These are phyloP conservation scores for Citrullus colocynthis DNA, from an alignment of 306 rosid species.

Conservation along the genomic window DNA sequence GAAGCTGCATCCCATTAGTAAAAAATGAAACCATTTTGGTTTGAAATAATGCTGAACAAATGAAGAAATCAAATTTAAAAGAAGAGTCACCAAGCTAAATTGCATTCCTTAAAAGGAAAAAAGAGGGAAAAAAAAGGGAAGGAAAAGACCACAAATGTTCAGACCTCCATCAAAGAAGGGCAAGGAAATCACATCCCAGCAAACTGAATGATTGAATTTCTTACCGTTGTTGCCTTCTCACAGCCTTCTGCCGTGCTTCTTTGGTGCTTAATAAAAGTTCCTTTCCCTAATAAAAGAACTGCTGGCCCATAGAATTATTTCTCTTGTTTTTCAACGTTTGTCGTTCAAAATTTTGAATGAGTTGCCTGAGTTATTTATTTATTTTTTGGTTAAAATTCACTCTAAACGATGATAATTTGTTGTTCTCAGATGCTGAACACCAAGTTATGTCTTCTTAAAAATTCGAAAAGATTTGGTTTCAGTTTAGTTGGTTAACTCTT, in stretches of 20 bases:
- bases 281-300: not conserved
- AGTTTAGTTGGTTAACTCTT: not conserved
- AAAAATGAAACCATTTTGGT: not conserved
- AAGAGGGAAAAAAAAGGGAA: too few relatives aligned
- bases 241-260: not conserved
- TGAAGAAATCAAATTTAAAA: too few relatives aligned
- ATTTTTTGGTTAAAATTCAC: not conserved
- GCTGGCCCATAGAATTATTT: not conserved
- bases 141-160: not conserved
- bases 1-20: not conserved
- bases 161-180: not conserved
- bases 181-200: not conserved
- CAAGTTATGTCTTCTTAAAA: not conserved
- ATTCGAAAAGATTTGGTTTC: not conserved
- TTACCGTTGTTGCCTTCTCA: not conserved
- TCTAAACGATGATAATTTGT: not conserved
- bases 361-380: not conserved
- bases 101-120: not conserved
- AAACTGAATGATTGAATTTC: not conserved
- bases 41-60: too few relatives aligned
- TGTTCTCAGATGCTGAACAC: not conserved
- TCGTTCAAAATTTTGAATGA: not conserved
- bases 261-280: not conserved
- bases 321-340: not conserved
- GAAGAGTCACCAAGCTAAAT: not conserved